A percentile compares a stretch with the other conserved stretches of the same genome.
Conservation (phyloP, 164 flowering plant species). For the Paratinospora sagittata region DNA sequence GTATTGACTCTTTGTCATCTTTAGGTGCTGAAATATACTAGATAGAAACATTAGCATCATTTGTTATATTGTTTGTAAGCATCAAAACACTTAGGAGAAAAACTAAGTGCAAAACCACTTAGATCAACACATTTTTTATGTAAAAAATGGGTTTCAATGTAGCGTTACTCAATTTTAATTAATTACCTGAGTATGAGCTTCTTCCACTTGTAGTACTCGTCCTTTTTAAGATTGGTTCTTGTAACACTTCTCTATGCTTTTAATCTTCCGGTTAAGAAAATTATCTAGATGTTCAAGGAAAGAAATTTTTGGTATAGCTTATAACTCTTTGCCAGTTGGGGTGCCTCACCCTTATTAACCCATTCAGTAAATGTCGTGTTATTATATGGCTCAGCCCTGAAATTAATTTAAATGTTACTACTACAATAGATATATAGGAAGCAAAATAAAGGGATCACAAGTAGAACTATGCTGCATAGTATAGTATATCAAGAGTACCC, state of each 20-base stretch:
- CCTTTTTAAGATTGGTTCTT: slow-evolving; percentile 8
- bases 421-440: neutral
- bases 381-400: slow-evolving; percentile 20
- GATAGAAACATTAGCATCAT: no score
- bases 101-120: no score
- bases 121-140: no score
- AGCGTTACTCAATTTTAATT: no score
- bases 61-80: no score
- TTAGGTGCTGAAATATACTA: no score
- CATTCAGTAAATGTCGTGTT: slow-evolving; percentile 12
- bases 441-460: neutral
- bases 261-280: slow-evolving; percentile 21
- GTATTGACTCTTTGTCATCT: no score
- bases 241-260: slow-evolving; percentile 7
- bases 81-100: no score
- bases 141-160: no score
- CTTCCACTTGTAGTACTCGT: slow-evolving; percentile 17
- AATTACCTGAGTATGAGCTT: slow-evolving; percentile 25
- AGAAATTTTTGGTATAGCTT: slow-evolving; percentile 15
- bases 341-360: slow-evolving; percentile 17
- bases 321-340: slow-evolving; percentile 18
- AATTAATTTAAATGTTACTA: neutral
- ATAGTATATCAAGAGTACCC: slow-evolving; percentile 24
- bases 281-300: slow-evolving; percentile 12
- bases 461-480: neutral